phyloP scores from a whole-genome alignment of 495 filamentous ascomycete species.

The Barbatosphaeria neglecta region DNA sequence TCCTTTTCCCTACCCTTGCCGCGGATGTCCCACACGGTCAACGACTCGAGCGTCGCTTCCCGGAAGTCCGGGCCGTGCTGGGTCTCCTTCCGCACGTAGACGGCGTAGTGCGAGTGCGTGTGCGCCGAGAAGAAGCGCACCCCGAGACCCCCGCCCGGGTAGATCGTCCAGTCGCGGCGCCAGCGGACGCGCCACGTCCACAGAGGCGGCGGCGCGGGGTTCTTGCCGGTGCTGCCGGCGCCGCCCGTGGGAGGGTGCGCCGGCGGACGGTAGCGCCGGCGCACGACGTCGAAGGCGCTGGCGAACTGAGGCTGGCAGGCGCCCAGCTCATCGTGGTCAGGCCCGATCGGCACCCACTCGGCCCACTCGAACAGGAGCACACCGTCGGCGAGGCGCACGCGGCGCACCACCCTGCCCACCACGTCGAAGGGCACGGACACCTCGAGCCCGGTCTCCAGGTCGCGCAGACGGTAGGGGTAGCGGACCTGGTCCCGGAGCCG shows the following conservation, averaged over 20 bases:
- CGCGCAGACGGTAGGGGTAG: slow-evolving; percentile 38
- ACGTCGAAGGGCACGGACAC: slow-evolving; percentile 44
- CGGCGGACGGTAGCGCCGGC: slow-evolving; percentile 5
- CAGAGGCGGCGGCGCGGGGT: background rate
- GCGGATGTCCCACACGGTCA: slow-evolving; percentile 55
- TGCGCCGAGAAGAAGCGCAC: slow-evolving; percentile 58
- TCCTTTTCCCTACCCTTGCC: background rate
- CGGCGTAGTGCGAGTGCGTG: slow-evolving; percentile 49
- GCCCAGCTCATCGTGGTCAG: too few relatives aligned
- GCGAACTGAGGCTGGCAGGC: too few relatives aligned
- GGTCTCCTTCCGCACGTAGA: slow-evolving; percentile 61
- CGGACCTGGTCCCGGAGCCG: background rate
- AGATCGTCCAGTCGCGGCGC: slow-evolving; percentile 61
- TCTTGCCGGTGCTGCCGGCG: too few relatives aligned
- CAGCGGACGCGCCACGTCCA: slow-evolving; percentile 36
- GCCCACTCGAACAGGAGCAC: slow-evolving; percentile 58
- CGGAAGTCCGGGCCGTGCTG: slow-evolving; percentile 49
- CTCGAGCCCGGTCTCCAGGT: slow-evolving; percentile 35
- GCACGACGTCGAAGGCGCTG: slow-evolving; percentile 45
- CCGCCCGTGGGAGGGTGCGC: too few relatives aligned
- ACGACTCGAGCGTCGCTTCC: slow-evolving; percentile 50
- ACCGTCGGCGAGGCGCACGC: slow-evolving; percentile 43
- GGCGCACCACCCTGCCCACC: slow-evolving; percentile 42
- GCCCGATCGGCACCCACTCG: slow-evolving; percentile 38
- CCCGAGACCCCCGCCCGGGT: slow-evolving; percentile 45